Base-by-base conservation (phyloP, 768 basidiomycete species). In the Pholiota microspora region DNA sequence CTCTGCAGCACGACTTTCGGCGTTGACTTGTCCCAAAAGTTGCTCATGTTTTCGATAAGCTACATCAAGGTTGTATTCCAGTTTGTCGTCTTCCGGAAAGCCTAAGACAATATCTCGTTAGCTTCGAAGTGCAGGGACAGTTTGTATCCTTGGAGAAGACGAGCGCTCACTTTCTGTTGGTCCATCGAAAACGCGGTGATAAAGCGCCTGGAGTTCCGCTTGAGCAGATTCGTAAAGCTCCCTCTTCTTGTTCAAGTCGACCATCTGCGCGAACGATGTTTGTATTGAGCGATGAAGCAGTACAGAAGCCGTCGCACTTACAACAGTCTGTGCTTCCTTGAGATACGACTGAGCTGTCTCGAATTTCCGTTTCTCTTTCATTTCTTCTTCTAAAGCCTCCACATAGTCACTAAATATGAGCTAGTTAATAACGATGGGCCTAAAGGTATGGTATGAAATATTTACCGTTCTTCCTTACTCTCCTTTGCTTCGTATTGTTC, bases 391-490 rank as follows among this genome's bases (percentile, higher is more conserved):
- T 53, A 80, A 55, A 1, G 77, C 77, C 52, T 76, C 77, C 2
- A 78, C 69, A 54, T 76, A 80, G 57, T 78, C 76, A 47, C 78
- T 79, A 51, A 13, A 38, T 38, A n/a, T 35, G 3, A 18, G 16
- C 13, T 15, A 42, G 16, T 21, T 25, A 53, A 48, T 29, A 27
- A 38, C 7, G 15, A 36, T 24, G 7, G 42, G 36, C 21, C 6
- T n/a, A 12, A 7, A 52, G 34, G 31, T 4, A 40, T 23, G n/a
- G n/a, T 34, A 15, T 10, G 7, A 40, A 36, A 18, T 34, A 60
- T 69, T 23, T 55, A 78, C 78, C 70, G 62, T 59, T 80, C 78
- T 59, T 78, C 78, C 54, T 79, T 77, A 34, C 66, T 72, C 48
- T 69, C 73, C 63, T 64, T 75, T 13, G 71, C 74, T 42, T 71